A percentile compares a stretch with the other conserved stretches of the same genome.
These are phyloP conservation scores for Paraconiothyrium sp. DNA, from an alignment of 2,329 filamentous ascomycete species.

Conservation along the genomic window DNA sequence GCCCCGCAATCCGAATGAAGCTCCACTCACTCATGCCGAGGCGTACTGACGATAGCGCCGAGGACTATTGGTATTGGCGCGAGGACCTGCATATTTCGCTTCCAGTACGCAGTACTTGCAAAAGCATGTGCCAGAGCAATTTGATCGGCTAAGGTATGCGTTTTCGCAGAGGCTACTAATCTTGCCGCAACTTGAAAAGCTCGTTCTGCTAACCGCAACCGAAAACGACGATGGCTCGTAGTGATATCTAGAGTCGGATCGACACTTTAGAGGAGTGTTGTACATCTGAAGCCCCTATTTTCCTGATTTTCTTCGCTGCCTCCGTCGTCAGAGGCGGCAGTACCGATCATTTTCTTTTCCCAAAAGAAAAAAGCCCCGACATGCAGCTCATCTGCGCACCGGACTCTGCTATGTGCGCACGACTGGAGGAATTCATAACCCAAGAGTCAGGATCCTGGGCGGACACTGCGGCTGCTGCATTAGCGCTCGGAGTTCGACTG, in stretches of 20 bases:
- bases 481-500: slow-evolving; percentile 12
- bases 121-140: background rate
- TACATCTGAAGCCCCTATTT: background rate
- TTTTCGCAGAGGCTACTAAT: background rate
- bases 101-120: background rate
- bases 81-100: background rate
- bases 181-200: background rate
- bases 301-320: background rate
- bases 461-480: slow-evolving; percentile 1
- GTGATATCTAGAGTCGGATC: background rate
- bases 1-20: background rate
- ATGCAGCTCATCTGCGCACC: background rate
- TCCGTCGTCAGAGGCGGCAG: background rate
- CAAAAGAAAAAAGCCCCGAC: background rate
- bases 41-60: background rate
- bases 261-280: background rate
- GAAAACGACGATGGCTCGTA: background rate
- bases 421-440: background rate
- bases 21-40: background rate
- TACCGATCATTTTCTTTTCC: background rate
- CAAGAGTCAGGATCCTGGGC: slow-evolving; percentile 10
- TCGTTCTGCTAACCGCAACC: background rate
- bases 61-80: background rate
- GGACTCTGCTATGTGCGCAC: background rate
- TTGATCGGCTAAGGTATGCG: background rate